These are phyloP conservation scores for Houttuynia cordata DNA, from an alignment of 164 flowering plant genomes.

Conservation along the genomic window DNA sequence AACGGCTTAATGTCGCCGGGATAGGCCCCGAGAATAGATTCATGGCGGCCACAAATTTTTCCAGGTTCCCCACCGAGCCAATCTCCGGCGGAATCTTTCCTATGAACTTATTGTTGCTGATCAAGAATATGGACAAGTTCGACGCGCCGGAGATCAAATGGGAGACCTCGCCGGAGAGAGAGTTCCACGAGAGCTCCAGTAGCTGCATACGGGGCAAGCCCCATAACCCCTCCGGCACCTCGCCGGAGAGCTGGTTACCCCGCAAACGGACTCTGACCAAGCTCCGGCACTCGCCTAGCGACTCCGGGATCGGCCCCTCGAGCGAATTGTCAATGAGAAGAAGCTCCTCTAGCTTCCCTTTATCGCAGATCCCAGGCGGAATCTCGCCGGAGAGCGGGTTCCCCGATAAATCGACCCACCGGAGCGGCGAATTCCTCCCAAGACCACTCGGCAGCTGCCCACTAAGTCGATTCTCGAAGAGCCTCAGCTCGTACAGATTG, in stretches of 20 bases:
- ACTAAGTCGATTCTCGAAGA: constrained; percentile 28
- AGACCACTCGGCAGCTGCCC: constrained; percentile 34
- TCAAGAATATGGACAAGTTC: constrained; percentile 41
- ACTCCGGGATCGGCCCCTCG: constrained; percentile 31
- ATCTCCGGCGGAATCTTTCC: constrained; percentile 69
- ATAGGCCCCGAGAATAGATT: constrained; percentile 55
- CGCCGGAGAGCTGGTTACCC: constrained; percentile 46
- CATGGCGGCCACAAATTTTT: constrained; percentile 42
- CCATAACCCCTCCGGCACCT: constrained; percentile 56
- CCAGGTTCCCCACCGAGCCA: constrained; percentile 55
- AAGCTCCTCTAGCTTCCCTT: constrained; percentile 28
- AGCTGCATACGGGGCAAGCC: constrained; percentile 44
- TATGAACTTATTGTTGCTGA: constrained; percentile 67
- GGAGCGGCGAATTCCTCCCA: constrained; percentile 30
- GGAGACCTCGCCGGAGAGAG: constrained; percentile 16
- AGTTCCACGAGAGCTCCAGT: constrained; percentile 31
- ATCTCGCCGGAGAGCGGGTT: constrained; percentile 62
- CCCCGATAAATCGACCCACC: constrained; percentile 25
- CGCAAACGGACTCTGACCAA: constrained; percentile 45
- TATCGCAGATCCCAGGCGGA: constrained; percentile 33
- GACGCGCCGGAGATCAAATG: constrained; percentile 35
- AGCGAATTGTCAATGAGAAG: constrained; percentile 31
- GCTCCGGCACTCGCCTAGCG: constrained; percentile 44
- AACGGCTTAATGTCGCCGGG: constrained; percentile 53
- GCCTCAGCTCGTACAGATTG: constrained; percentile 23